Base-by-base conservation (phyloP, 2,329 filamentous ascomycete genomes). In the Alternaria sp. region DNA sequence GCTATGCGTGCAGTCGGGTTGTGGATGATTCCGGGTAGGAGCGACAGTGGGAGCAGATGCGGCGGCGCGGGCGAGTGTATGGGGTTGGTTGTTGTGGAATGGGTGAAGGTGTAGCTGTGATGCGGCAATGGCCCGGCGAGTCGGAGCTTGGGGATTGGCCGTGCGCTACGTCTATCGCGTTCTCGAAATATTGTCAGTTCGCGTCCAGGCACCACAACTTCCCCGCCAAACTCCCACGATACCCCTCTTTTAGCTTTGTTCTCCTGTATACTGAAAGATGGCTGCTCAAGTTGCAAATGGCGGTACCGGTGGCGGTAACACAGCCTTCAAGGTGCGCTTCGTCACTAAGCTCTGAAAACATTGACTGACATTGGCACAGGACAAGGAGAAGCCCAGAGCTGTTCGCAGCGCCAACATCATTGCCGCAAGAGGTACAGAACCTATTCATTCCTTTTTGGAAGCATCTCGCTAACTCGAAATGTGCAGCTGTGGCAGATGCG, bases 341-440 rank as follows among this genome's bases (percentile, higher is more conserved):
- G 21, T 21, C 28, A 17, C 11, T 56, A 44, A 69, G 64, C 68
- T 73, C 43, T 61, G 62, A 69, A 76, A 74, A 73, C 72, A 74
- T 67, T 50, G 62, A 77, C 80, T 86, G 74, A 86, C 77, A 68
- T 68, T 62, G 56, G 67, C 72, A 60, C 74, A 89, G 86, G 88
- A 90, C 81, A 99, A 97, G 89, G 96, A 97, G 86, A 99, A 99
- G 93, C 96, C 96, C 73, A 91, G 96, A 86, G 96, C 96, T 71
- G 96, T 99, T 70, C 91, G 96, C 74, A 94, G 92, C 69, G 92
- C 93, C 78, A 99, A 99, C 84, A 98, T 99, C 82, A 91, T 97
- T 78, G 96, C 96, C 74, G 96, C 96, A 75, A 89, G 95, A 93
- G 93, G 93, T 95, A 87, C 74, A 84, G 68, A 17, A 54, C 17